A percentile compares a stretch with the other conserved stretches of the same genome.
Evolutionary conservation across 2,329 filamentous ascomycete genomes (phyloP).

Genomic region (Mycocentrospora acerina): DNA sequence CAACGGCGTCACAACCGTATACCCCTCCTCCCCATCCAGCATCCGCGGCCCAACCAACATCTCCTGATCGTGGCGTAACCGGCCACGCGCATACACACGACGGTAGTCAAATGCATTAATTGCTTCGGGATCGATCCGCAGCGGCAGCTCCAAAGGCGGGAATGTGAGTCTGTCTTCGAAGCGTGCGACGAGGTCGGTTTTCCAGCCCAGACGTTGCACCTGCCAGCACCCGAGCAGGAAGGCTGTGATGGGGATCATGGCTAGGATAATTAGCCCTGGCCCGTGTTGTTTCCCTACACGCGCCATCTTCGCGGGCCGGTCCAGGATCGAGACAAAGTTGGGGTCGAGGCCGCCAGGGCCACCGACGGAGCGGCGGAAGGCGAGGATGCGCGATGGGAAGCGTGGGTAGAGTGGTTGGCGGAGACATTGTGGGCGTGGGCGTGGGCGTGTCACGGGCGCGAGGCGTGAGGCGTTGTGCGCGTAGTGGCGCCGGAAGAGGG

Average conservation of each 20-base stretch:
- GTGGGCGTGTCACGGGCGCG: constrained; percentile 10
- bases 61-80: constrained; percentile 82
- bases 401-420: constrained; percentile 26
- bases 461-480: constrained; percentile 12
- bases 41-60: constrained; percentile 94
- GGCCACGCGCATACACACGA: constrained; percentile 73
- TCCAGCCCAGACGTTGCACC: constrained; percentile 89
- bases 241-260: constrained; percentile 86
- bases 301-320: constrained; percentile 80
- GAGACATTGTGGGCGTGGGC: constrained; percentile 36
- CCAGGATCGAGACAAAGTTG: constrained; percentile 80
- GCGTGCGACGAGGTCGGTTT: constrained; percentile 85
- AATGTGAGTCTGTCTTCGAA: constrained; percentile 90
- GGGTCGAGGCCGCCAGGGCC: constrained; percentile 64
- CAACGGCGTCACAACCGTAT: constrained; percentile 86
- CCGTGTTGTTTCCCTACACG: constrained; percentile 75
- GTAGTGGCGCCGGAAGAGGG: constrained; percentile 33
- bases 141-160: constrained; percentile 80
- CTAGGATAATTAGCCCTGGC: constrained; percentile 76
- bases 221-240: constrained; percentile 94
- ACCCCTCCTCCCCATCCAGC: constrained; percentile 86
- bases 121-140: constrained; percentile 76
- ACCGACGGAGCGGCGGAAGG: constrained; percentile 24
- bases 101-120: constrained; percentile 91
- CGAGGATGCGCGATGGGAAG: constrained; percentile 18